A percentile compares a stretch with the other conserved stretches of the same genome.
These are phyloP conservation scores for Euphorbia lathyris DNA, from an alignment of 345 rosid species.

Conservation along the genomic window DNA sequence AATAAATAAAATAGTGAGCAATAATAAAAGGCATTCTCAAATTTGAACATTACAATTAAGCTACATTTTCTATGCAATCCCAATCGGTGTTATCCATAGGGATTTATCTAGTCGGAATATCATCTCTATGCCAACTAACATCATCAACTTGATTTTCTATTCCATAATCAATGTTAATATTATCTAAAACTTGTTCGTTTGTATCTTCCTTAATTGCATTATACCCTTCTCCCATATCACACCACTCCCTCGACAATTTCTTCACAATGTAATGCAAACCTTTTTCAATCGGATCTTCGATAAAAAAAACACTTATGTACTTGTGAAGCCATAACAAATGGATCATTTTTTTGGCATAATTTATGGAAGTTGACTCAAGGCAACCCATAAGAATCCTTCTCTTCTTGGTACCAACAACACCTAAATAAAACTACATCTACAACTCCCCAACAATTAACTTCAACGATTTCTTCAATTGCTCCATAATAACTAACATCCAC, in stretches of 20 bases:
- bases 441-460: background rate
- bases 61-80: too few species aligned
- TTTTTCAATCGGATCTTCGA: background rate
- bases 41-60: too few species aligned
- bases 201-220: background rate
- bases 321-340: background rate
- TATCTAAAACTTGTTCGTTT: background rate
- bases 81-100: too few species aligned
- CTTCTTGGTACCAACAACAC: background rate
- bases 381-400: slow-evolving; percentile 13
- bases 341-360: background rate
- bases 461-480: background rate
- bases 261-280: background rate
- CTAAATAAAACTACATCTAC: background rate
- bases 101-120: too few species aligned
- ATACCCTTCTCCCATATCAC: too few species aligned
- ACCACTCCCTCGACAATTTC: background rate
- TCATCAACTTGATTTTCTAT: too few species aligned
- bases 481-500: background rate
- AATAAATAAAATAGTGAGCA: too few species aligned
- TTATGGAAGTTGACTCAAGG: background rate
- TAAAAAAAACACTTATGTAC: background rate
- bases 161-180: too few species aligned
- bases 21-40: too few species aligned
- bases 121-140: too few species aligned